phyloP scores from a whole-genome alignment of 2,329 filamentous ascomycete species.

The Claviceps quebecensis region DNA sequence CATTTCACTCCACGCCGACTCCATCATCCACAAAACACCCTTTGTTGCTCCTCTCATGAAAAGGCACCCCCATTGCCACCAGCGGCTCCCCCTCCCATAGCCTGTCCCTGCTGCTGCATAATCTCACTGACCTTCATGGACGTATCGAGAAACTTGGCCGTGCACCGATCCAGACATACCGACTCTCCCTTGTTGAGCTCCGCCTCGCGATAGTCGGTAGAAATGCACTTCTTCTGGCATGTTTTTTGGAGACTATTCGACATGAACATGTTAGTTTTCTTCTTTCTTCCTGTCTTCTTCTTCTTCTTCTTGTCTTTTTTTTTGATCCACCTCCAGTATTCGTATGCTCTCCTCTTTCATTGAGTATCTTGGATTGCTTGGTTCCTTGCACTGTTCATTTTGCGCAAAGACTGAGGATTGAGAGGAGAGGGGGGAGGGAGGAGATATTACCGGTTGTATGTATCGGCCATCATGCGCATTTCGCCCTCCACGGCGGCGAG shows the following conservation, averaged over 20 bases:
- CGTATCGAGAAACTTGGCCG: constrained; percentile 96
- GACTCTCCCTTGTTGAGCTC: constrained; percentile 98
- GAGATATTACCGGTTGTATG: constrained; percentile 76
- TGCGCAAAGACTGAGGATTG: neutral
- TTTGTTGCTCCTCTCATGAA: constrained; percentile 12
- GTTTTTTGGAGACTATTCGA: constrained; percentile 60
- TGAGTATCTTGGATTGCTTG: neutral
- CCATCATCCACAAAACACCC: neutral
- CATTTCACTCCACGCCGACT: too few species aligned
- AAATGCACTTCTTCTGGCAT: constrained; percentile 90
- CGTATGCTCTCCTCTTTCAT: neutral
- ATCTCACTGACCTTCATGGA: constrained; percentile 96
- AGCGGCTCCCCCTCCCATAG: constrained; percentile 35
- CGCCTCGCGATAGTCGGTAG: constrained; percentile 80
- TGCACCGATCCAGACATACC: constrained; percentile 94
- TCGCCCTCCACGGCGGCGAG: constrained; percentile 92
- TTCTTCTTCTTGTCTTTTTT: neutral
- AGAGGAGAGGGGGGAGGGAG: neutral
- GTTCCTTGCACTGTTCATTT: neutral
- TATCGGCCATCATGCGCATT: constrained; percentile 93
- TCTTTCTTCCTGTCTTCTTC: neutral
- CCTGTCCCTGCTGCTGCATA: constrained; percentile 76
- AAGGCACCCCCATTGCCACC: constrained; percentile 21
- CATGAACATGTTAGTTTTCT: neutral
- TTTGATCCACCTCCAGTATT: neutral